These are phyloP conservation scores for Tulasnella sp. DNA, from an alignment of 768 basidiomycete species.

Conservation along the genomic window DNA sequence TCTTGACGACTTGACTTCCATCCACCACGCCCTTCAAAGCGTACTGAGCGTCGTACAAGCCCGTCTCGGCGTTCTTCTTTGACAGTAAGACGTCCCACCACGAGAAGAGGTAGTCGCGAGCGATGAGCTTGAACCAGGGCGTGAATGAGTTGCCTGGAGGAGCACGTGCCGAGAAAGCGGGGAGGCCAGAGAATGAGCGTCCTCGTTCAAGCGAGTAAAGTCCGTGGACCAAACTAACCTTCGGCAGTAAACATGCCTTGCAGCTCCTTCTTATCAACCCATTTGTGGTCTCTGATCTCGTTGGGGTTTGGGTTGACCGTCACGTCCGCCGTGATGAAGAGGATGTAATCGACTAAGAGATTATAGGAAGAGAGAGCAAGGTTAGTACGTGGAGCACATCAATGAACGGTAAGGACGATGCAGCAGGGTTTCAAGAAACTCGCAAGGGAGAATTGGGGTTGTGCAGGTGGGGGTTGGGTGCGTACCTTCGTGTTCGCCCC, in stretches of 20 bases:
- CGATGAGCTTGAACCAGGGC: conserved; percentile 99
- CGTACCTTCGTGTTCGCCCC: conserved; percentile 98
- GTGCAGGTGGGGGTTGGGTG: no score
- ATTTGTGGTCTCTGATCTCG: conserved; percentile 87
- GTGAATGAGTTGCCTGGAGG: conserved; percentile 81
- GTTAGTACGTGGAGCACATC: conserved; percentile 1
- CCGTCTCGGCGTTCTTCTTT: conserved; percentile 49
- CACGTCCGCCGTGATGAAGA: conserved; percentile 89
- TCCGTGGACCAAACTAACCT: conserved; percentile 45
- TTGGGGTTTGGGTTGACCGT: conserved; percentile 75
- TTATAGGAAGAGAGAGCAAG: neutral
- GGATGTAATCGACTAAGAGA: conserved; percentile 86
- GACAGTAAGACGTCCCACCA: conserved; percentile 94
- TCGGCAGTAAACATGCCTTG: conserved; percentile 83
- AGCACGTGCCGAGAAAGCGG: neutral
- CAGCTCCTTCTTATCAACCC: conserved; percentile 86
- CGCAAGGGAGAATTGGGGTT: no score
- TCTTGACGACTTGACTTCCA: conserved; percentile 67
- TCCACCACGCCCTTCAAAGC: conserved; percentile 63
- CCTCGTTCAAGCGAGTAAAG: neutral
- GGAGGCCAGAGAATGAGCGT: neutral
- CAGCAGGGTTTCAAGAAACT: no score
- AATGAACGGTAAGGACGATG: no score
- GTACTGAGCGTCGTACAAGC: conserved; percentile 54
- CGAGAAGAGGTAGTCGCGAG: conserved; percentile 90